Conservation (phyloP, 1,284 basidiomycete genomes). For the Wolfiporia cocos region DNA sequence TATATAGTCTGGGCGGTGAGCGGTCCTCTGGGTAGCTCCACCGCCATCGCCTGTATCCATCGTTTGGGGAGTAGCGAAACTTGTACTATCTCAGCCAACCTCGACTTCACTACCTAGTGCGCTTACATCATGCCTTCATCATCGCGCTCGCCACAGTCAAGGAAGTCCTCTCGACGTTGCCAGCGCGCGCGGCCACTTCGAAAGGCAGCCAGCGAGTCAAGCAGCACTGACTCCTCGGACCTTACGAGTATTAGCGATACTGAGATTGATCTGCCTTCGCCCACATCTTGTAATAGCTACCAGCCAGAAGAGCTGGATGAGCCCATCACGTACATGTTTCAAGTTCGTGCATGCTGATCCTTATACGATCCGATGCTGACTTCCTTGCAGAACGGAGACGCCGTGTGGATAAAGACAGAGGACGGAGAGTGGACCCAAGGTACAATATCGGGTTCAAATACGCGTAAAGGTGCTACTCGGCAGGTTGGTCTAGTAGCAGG, state of each 20-base stretch:
- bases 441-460: conserved; percentile 10
- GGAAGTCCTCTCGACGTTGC: background rate
- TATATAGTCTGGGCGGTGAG: too few species aligned
- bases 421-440: conserved; percentile 13
- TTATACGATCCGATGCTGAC: background rate
- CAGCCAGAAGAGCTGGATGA: conserved; percentile 15
- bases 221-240: conserved; percentile 8
- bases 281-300: conserved; percentile 4
- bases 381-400: conserved; percentile 10
- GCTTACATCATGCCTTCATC: background rate
- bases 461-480: conserved; percentile 9
- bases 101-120: too few species aligned
- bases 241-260: conserved; percentile 2
- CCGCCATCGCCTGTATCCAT: too few species aligned
- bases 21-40: too few species aligned
- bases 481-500: conserved; percentile 7
- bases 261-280: conserved; percentile 1
- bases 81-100: too few species aligned
- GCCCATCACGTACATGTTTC: conserved; percentile 11
- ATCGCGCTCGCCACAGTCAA: background rate
- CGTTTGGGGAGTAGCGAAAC: too few species aligned
- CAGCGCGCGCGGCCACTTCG: conserved; percentile 1
- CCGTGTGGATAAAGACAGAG: conserved; percentile 12
- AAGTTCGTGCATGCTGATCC: conserved; percentile 4
- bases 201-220: conserved; percentile 3